phyloP scores from a whole-genome alignment of 495 filamentous ascomycete genomes.

The Pseudevernia furfuracea region DNA sequence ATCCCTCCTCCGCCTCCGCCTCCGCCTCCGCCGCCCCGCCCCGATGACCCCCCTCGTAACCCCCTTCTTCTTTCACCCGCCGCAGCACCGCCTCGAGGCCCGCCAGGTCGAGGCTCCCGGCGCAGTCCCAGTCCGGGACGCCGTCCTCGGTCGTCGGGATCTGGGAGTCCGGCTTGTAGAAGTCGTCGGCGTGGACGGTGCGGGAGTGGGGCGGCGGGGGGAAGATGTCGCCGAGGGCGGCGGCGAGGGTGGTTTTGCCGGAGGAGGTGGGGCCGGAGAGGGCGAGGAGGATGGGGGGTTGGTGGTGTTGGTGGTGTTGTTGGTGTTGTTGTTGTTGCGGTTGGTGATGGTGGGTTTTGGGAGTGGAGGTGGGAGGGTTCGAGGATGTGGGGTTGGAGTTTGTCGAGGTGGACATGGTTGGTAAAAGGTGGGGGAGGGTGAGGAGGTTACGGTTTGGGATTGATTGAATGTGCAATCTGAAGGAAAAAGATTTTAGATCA shows the following conservation, averaged over 20 bases:
- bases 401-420: neutral
- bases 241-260: constrained; percentile 73
- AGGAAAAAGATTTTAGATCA: neutral
- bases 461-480: too few relatives aligned
- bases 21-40: too few relatives aligned
- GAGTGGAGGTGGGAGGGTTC: neutral
- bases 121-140: constrained; percentile 76
- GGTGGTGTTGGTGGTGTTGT: too few relatives aligned
- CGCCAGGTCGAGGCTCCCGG: constrained; percentile 59
- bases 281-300: constrained; percentile 48
- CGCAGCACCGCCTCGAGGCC: constrained; percentile 77
- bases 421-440: neutral
- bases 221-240: constrained; percentile 67
- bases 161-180: constrained; percentile 72
- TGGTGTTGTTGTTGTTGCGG: too few relatives aligned
- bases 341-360: too few relatives aligned
- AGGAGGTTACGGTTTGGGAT: neutral
- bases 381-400: neutral
- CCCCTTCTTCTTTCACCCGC: too few relatives aligned
- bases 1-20: too few relatives aligned
- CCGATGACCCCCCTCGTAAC: too few relatives aligned
- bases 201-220: constrained; percentile 29
- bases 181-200: constrained; percentile 81
- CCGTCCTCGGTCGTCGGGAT: constrained; percentile 43
- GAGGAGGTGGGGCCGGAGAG: constrained; percentile 70